Evolutionary conservation across 352 stramenopile species (phyloP).

Genomic region (Pythium insidiosum): DNA sequence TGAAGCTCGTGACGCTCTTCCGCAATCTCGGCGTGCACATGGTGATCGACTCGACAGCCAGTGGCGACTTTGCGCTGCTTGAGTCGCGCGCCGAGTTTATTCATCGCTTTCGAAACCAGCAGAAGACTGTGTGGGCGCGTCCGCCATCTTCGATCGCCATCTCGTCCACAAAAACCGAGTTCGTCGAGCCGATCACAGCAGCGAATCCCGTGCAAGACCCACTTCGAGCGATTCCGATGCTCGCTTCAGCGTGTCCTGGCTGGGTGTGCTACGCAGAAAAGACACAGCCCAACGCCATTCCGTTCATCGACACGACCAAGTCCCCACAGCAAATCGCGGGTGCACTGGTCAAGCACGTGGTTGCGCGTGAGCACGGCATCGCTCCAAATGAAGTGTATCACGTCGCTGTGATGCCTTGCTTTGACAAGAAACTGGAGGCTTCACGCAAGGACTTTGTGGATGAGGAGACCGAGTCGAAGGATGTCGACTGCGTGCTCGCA

Average conservation of each 20-base stretch:
- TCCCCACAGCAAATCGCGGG: constrained; percentile 94
- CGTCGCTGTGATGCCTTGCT: constrained; percentile 97
- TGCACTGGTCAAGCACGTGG: constrained; percentile 71
- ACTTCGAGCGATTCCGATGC: constrained; percentile 80
- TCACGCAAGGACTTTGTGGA: constrained; percentile 88
- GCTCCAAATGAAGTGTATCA: constrained; percentile 83
- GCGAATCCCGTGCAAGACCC: constrained; percentile 55
- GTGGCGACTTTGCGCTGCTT: constrained; percentile 89
- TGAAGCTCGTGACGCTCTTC: constrained; percentile 74
- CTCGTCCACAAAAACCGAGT: constrained; percentile 63
- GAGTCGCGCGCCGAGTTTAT: constrained; percentile 91
- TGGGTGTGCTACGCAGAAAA: constrained; percentile 99
- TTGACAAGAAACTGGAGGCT: constrained; percentile 98
- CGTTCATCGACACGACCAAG: constrained; percentile 93
- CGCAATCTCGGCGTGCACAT: constrained; percentile 80
- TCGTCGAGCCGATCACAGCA: constrained; percentile 39
- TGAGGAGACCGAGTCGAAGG: constrained; percentile 51
- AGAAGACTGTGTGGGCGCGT: constrained; percentile 54
- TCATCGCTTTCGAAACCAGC: constrained; percentile 69
- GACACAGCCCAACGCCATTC: constrained; percentile 90
- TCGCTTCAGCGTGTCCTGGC: constrained; percentile 95
- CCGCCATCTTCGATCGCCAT: constrained; percentile 65
- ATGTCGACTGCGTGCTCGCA: constrained; percentile 94
- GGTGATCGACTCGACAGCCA: constrained; percentile 89
- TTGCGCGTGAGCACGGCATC: constrained; percentile 50